These are phyloP conservation scores for Zopfia rhizophila DNA, from an alignment of 2,329 filamentous ascomycete genomes.

Conservation along the genomic window DNA sequence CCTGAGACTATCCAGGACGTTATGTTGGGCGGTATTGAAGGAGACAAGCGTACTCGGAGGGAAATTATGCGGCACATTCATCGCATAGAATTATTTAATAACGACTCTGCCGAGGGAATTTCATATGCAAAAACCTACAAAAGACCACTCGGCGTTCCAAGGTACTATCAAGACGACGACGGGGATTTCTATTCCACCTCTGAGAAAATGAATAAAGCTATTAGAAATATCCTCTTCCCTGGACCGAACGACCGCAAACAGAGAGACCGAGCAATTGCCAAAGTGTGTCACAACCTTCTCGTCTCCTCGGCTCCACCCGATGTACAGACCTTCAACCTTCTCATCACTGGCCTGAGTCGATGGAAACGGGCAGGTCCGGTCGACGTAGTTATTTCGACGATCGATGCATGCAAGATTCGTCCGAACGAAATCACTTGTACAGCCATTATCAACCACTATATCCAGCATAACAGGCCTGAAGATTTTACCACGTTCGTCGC, in stretches of 20 bases:
- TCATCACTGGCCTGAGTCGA: conserved; percentile 70
- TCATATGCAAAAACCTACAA: conserved; percentile 16
- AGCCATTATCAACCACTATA: conserved; percentile 55
- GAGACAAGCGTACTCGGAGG: conserved; percentile 7
- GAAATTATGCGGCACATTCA: background rate
- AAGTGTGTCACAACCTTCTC: conserved; percentile 72
- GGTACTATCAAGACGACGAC: conserved; percentile 52
- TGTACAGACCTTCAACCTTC: conserved; percentile 75
- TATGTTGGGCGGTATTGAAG: conserved; percentile 5
- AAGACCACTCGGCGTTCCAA: conserved; percentile 31
- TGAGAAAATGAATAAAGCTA: conserved; percentile 42
- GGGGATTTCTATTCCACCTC: conserved; percentile 46
- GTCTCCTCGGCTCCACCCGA: conserved; percentile 70
- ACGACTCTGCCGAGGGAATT: conserved; percentile 24
- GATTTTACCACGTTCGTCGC: conserved; percentile 53
- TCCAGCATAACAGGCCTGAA: conserved; percentile 35
- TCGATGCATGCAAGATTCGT: conserved; percentile 52
- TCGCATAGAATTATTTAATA: conserved; percentile 4
- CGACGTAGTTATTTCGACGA: conserved; percentile 41
- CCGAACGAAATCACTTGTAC: conserved; percentile 58
- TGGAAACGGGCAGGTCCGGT: conserved; percentile 37
- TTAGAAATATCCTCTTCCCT: conserved; percentile 34
- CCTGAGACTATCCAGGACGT: conserved; percentile 34
- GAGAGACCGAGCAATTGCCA: conserved; percentile 32
- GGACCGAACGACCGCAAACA: conserved; percentile 1